Percentiles rank a stretch among this genome's conserved stretches.
phyloP scores from a whole-genome alignment of 1,284 basidiomycete species.

The Ceratorhiza oryzae-sativae region DNA sequence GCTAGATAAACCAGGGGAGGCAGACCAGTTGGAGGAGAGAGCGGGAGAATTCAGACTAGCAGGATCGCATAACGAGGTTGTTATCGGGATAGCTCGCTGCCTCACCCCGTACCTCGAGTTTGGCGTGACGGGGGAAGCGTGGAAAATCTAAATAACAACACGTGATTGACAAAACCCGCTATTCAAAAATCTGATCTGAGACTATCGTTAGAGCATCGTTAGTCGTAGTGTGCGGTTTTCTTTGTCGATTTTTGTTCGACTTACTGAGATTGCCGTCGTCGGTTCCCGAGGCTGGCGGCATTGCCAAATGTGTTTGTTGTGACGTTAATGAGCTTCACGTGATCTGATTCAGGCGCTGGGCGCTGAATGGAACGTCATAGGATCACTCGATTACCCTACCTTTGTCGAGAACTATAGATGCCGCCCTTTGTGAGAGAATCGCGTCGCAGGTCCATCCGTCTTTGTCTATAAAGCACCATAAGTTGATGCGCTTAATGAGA shows the following conservation, averaged over 20 bases:
- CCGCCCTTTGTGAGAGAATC: neutral
- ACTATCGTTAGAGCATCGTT: neutral
- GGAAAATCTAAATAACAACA: conserved; percentile 24
- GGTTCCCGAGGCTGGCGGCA: neutral
- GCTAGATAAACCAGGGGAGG: conserved; percentile 4
- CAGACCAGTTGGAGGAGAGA: conserved; percentile 1
- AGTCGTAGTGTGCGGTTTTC: neutral
- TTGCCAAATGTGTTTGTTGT: neutral
- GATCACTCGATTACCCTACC: conserved; percentile 4
- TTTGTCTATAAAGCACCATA: conserved; percentile 15
- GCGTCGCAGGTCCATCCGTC: neutral
- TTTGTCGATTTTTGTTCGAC: conserved; percentile 3
- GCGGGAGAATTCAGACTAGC: neutral
- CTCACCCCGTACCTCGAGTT: conserved; percentile 34
- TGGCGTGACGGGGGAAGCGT: conserved; percentile 17
- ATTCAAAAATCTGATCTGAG: neutral
- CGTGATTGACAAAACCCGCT: neutral
- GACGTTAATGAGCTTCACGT: neutral
- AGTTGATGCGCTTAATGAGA: neutral
- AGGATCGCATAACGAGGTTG: neutral
- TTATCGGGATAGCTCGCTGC: conserved; percentile 7
- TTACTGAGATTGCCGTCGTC: neutral
- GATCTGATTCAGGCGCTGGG: neutral
- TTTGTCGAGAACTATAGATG: conserved; percentile 9
- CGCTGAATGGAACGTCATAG: conserved; percentile 9